Base-by-base conservation (phyloP, 106 monocot species). In the Acorus calamus region DNA sequence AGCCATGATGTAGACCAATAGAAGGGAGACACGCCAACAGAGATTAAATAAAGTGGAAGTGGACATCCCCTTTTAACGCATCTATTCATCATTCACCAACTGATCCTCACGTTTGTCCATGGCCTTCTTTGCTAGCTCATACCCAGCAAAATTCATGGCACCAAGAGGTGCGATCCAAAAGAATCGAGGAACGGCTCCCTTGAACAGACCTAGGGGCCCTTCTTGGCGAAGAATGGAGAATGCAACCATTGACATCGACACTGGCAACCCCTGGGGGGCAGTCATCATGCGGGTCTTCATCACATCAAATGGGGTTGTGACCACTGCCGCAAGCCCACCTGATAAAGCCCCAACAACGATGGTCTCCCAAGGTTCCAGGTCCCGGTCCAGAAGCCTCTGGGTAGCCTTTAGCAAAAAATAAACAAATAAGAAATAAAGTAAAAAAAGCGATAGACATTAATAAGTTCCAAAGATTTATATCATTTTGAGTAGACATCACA, bases 221-320 rank as follows among this genome's bases (percentile, higher is more conserved):
- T 98, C 96, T 12, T 88, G 70, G 10, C 75, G 80, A 45, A 98
- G 83, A 52, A 98, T 87, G 69, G 96, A 83, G 73, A 92, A 71
- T 28, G 91, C 88, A 42, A 98, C 72, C 72, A 92, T 79, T 46
- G 83, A 80, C 96, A 98, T 98, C 4, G 96, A 88, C 2, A 79
- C 71, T 3, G 76, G 83, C 41, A 78, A 10, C 8, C 96, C 91
- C 63, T 65, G 91, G 3, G 80, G 85, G 3, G 96, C 88, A 2
- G 91, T 98, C 91, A 98, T 98, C 91, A 85, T 92, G 59, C 91
- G 76, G 3, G 96, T 98, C 66, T 98, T 98, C 92, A 98, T 91
- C 73, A 98, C 96, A 62, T 98, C 96, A 61, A 98, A 98, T 0
- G 96, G 96, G 55, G 91, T 98, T 0, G 96, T 98, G 2, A 88